phyloP scores from a whole-genome alignment of 2,329 filamentous ascomycete genomes.

The Trichoderma arundinaceum region DNA sequence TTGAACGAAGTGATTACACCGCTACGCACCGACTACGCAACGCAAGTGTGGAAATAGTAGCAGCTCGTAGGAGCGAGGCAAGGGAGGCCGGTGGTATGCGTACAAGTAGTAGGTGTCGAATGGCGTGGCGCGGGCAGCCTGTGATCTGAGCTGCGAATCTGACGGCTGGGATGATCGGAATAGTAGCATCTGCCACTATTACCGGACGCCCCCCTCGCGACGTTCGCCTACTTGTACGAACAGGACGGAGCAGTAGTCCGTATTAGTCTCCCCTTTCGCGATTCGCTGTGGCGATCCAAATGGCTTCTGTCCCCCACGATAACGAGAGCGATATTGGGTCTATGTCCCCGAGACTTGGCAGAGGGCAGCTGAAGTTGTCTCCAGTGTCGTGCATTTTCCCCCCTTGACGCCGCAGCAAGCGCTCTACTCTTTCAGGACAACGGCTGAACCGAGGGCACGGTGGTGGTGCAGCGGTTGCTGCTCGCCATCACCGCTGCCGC shows the following conservation, averaged over 20 bases:
- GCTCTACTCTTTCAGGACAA: constrained; percentile 23
- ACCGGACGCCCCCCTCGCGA: neutral
- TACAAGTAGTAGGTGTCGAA: constrained; percentile 3
- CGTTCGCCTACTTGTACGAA: neutral
- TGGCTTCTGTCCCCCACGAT: constrained; percentile 3
- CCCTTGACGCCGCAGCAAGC: constrained; percentile 15
- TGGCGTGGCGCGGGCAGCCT: constrained; percentile 21
- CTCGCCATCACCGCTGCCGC: neutral
- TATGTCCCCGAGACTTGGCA: constrained; percentile 5
- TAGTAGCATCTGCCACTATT: constrained; percentile 3
- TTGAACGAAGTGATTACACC: constrained; percentile 1
- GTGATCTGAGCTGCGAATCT: constrained; percentile 28
- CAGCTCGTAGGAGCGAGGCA: neutral
- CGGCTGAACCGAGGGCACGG: constrained; percentile 18
- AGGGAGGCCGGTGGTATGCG: constrained; percentile 3
- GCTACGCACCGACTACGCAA: constrained; percentile 3
- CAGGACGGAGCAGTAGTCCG: neutral
- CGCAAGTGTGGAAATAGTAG: constrained; percentile 2
- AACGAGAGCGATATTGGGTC: neutral
- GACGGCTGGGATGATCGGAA: constrained; percentile 18
- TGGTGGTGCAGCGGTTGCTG: constrained; percentile 7
- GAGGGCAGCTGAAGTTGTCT: constrained; percentile 15
- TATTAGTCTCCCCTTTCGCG: neutral
- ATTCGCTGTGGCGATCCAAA: constrained; percentile 8
- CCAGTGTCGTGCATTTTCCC: constrained; percentile 16